Evolutionary conservation across 1,284 basidiomycete species (phyloP), one percentile per base, ranked within the genome.

Genomic region (Heterobasidion parviporum): DNA sequence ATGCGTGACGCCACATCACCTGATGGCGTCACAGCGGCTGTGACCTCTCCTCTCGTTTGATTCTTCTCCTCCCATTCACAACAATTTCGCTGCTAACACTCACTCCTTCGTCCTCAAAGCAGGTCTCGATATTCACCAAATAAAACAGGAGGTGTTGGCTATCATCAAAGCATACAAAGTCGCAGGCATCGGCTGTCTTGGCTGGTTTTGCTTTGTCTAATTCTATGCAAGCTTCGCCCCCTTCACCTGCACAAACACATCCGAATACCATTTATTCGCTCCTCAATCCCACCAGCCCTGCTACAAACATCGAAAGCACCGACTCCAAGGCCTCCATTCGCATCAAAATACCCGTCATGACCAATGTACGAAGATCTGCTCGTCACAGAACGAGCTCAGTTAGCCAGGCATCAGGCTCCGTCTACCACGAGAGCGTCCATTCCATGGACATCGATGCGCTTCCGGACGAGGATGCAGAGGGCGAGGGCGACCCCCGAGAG

Each of bases 401-500:
- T 16, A 61, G 67, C 58, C 18, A 57, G 16, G 64, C 79, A n/a
- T 86, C 85, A 26, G 81, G 83, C 50, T 87, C 85, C 33, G 83
- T 86, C 62, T 87, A 87, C 65, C 75, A 81, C 61, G 78, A 72
- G 58, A 83, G 81, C 63, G 80, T 82, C 59, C 76, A 76, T 61
- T 80, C 78, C 12, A 63, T 70, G 63, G 63, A 71, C 35, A 69
- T 73, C 57, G 73, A 78, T 60, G 26, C 14, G 15, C 54, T 67
- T 8, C 61, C 58, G 12, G 68, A 67, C 36, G 66, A 65, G 41
- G 62, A 66, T 33, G 59, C 58, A 1, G 59, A 62, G 2, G 61
- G 60, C 36, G 64, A 69, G 20, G 63, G 65, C 8, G 57, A 54
- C 46, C 46, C 47, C 16, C 43, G 68, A 54, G 67, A 67, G 18